A percentile compares a stretch with the other conserved stretches of the same genome.
phyloP scores from a whole-genome alignment of 2,329 filamentous ascomycete genomes.

The Xylaria digitata region DNA sequence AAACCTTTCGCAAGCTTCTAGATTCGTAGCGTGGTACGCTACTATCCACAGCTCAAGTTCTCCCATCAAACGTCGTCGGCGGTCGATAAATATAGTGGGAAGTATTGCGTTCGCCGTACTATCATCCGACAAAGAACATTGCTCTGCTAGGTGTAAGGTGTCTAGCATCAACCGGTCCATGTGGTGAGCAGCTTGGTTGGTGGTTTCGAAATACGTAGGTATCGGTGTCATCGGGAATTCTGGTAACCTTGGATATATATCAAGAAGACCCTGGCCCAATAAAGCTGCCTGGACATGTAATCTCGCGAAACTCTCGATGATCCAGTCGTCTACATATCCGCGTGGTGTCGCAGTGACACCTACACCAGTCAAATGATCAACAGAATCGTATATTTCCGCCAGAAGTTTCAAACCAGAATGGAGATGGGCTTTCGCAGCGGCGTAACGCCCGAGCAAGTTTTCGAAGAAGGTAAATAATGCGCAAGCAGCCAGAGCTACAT shows the following conservation, averaged over 20 bases:
- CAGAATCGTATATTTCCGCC: conserved; percentile 29
- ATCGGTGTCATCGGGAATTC: conserved; percentile 26
- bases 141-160: conserved; percentile 40
- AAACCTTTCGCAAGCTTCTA: conserved; percentile 28
- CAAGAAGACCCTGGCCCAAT: conserved; percentile 42
- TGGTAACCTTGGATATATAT: conserved; percentile 32
- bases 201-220: conserved; percentile 40
- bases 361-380: conserved; percentile 3
- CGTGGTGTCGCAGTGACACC: conserved; percentile 33
- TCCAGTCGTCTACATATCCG: conserved; percentile 55
- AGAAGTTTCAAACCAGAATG: conserved; percentile 57
- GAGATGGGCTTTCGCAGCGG: conserved; percentile 55
- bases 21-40: conserved; percentile 45
- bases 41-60: conserved; percentile 41
- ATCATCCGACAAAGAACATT: conserved; percentile 25
- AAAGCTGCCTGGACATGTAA: conserved; percentile 49
- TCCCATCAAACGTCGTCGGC: conserved; percentile 32
- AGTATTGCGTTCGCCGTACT: background rate
- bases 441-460: conserved; percentile 53
- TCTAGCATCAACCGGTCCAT: conserved; percentile 44
- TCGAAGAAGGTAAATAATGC: conserved; percentile 53
- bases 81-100: conserved; percentile 22
- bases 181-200: conserved; percentile 41
- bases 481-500: conserved; percentile 54
- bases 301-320: conserved; percentile 56